Base-by-base conservation (phyloP, 164 flowering plant genomes). In the Akebia trifoliata region DNA sequence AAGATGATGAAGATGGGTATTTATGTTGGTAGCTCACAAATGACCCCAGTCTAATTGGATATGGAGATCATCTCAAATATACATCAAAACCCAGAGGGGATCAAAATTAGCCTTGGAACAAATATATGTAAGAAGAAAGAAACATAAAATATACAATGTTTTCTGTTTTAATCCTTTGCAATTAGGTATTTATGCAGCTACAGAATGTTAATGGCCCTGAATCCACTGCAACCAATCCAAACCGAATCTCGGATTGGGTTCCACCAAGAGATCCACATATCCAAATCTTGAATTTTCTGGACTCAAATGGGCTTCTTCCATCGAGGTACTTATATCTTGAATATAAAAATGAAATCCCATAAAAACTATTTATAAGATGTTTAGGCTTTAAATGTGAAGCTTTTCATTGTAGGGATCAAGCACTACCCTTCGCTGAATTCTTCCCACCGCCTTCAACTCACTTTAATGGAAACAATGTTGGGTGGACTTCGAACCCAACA, bases 301-400 rank as follows among this genome's bases (percentile, higher is more conserved):
- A 65, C 52, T 64, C 78, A 15, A 75, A 75, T 70, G 77, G 71
- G 14, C 72, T 74, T 32, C 70, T 76, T 62, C 78, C 81, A 0
- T 2, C 60, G 8, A 71, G 78, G 84, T 79, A 31, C 39, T 48
- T 34, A 1, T 25, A 12, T 64, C 7, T 62, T 47, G n/a, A 42
- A 59, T n/a, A 47, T 14, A 35, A 44, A 55, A 17, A n/a, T 4
- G 21, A 17, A 50, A 26, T 38, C 38, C 28, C 31, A 20, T 40
- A 2, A 15, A 31, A 4, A 15, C 3, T 21, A 2, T 15, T 5
- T 15, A 6, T 24, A 8, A 35, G 4, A 8, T 12, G 5, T 9
- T 9, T 6, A 31, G 4, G 4, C 22, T n/a, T 35, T 45, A 21
- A 7, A 4, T 2, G 20, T 24, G 32, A 11, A 14, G 7, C 15